Evolutionary conservation across 2,329 filamentous ascomycete species (phyloP), one percentile per base, ranked within the genome.

Genomic region (Mycosphaerelloides madeirae): DNA sequence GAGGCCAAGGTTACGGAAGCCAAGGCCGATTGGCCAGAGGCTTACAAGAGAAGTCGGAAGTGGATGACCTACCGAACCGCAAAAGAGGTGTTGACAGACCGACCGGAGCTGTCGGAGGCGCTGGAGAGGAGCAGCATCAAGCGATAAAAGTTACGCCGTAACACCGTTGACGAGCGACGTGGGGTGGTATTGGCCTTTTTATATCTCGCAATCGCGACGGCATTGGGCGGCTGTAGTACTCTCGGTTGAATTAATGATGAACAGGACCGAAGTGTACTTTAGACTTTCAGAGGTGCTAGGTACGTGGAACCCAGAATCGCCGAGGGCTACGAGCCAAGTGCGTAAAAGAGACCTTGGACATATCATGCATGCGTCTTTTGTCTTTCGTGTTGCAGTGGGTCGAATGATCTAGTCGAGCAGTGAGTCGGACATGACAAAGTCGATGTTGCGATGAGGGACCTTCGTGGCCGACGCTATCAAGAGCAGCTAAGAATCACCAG

Each of bases 21-120:
- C 70, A 85, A 93, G 67, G 73, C 76, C 13, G 81, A 90, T 46
- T 98, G 93, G 93, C 93, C 93, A 1, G 93, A 98, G 73, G 85
- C 79, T 72, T 81, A 95, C 68, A 97, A 96, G 76, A 80, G 93
- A 60, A 84, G 84, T 65, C 81, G 93, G 49, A 80, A 85, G 65
- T 98, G 93, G 93, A 88, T 95, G 67, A 84, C 81, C 40, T 96
- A 87, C 65, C 70, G 77, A 39, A 81, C 94, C 66, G 93, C 93
- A n/a, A 80, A 80, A 53, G 81, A 86, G 55, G 82, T 83, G 38
- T 73, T 98, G 59, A 77, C 80, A 55, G 78, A 80, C 49, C 79
- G 93, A 45, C 91, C 91, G 2, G 93, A 97, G 74, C 75, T 98
- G 47, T 73, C 91, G 53, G 87, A 95, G 65, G 93, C 93, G 22